These are phyloP conservation scores for Sugiyamaella japonica DNA, from an alignment of 1,139 yeast species.

Conservation along the genomic window DNA sequence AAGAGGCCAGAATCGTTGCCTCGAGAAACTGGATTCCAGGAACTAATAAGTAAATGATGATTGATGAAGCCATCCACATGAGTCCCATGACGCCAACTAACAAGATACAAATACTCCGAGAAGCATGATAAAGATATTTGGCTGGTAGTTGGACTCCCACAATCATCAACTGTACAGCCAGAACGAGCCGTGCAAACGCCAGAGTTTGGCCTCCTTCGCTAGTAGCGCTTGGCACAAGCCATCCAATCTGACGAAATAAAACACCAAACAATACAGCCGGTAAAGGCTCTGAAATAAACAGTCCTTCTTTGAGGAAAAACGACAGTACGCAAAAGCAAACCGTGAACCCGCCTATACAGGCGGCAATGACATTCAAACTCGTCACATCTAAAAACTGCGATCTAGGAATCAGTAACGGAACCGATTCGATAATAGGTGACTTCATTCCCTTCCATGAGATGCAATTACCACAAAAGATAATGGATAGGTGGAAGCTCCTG, in stretches of 20 bases:
- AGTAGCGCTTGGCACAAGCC: conserved; percentile 25
- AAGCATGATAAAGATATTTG: conserved; percentile 40
- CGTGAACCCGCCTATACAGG: conserved; percentile 38
- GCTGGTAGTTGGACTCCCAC: conserved; percentile 48
- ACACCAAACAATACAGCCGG: conserved; percentile 38
- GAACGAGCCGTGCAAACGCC: conserved; percentile 44
- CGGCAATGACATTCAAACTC: conserved; percentile 35
- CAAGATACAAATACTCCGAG: conserved; percentile 40
- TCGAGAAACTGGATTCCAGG: conserved; percentile 41
- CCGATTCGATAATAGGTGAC: conserved; percentile 7
- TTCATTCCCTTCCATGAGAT: conserved; percentile 40
- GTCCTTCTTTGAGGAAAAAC: conserved; percentile 32
- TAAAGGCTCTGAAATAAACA: conserved; percentile 37
- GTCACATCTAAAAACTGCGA: conserved; percentile 23
- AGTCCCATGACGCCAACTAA: conserved; percentile 45
- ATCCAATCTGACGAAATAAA: conserved; percentile 31
- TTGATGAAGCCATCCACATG: conserved; percentile 46
- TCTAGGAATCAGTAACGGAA: conserved; percentile 23
- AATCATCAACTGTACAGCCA: conserved; percentile 46
- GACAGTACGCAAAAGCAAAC: conserved; percentile 36
- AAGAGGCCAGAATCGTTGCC: conserved; percentile 44
- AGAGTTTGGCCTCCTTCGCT: conserved; percentile 28
- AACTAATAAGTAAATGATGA: conserved; percentile 41
- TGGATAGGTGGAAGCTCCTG: not conserved
- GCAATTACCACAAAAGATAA: not conserved